A percentile compares a stretch with the other conserved stretches of the same genome.
phyloP scores from a whole-genome alignment of 331 rosid species.

The Spiraea crenata region DNA sequence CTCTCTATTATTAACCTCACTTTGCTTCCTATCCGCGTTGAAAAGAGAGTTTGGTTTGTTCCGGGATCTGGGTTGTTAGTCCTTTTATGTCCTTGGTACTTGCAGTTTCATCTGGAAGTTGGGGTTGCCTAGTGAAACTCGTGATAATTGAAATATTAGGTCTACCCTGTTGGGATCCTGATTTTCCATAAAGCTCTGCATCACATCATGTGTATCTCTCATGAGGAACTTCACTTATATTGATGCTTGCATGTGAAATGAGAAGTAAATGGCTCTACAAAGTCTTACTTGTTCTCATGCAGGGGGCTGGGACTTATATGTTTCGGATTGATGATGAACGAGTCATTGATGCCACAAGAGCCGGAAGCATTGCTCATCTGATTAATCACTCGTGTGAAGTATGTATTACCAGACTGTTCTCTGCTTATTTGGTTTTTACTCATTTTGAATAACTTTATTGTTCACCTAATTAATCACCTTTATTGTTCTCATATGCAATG shows the following conservation, averaged over 20 bases:
- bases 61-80: neutral
- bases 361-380: slow-evolving; percentile 98
- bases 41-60: neutral
- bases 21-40: neutral
- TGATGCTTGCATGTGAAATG: neutral
- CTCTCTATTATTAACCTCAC: no score
- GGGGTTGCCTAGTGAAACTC: no score
- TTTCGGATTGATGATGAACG: slow-evolving; percentile 93
- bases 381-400: slow-evolving; percentile 98
- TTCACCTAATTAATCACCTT: neutral
- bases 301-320: slow-evolving; percentile 99
- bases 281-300: slow-evolving; percentile 33
- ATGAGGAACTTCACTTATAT: neutral
- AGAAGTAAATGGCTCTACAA: neutral
- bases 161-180: no score
- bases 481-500: neutral
- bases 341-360: slow-evolving; percentile 97
- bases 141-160: neutral
- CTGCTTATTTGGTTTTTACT: slow-evolving; percentile 23
- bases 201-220: neutral
- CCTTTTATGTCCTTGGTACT: no score
- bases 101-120: no score
- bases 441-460: neutral
- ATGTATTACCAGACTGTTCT: slow-evolving; percentile 29
- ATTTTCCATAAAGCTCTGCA: neutral